Evolutionary conservation across 2,329 filamentous ascomycete species (phyloP).

Genomic region (Sporothrix globosa): DNA sequence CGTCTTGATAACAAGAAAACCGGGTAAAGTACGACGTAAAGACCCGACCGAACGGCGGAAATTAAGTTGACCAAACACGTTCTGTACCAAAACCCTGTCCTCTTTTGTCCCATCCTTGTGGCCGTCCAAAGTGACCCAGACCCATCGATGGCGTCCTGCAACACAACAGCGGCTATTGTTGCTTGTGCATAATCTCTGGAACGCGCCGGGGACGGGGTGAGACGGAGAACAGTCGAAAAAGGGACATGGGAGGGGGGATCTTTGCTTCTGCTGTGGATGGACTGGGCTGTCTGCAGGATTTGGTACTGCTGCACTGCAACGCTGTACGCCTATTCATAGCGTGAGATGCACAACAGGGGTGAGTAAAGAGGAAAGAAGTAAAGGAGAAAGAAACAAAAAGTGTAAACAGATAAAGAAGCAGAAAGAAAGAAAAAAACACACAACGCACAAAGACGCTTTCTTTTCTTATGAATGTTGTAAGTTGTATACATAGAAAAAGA

Average conservation of each 20-base stretch:
- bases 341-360: slow-evolving; percentile 8
- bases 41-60: slow-evolving; percentile 7
- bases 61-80: neutral
- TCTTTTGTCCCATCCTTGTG: neutral
- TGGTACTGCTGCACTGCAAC: slow-evolving; percentile 16
- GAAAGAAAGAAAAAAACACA: neutral
- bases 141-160: neutral
- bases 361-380: too few species aligned
- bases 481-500: too few species aligned
- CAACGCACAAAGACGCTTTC: neutral
- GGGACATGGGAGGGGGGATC: neutral
- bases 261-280: neutral
- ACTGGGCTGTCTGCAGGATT: neutral
- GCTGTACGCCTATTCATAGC: slow-evolving; percentile 17
- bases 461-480: neutral
- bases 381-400: too few species aligned
- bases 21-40: neutral
- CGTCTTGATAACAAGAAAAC: neutral
- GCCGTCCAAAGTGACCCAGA: neutral
- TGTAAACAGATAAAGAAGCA: too few species aligned
- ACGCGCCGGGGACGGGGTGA: neutral
- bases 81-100: neutral
- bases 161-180: neutral
- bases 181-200: slow-evolving; percentile 12
- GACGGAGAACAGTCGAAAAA: neutral